phyloP scores from a whole-genome alignment of 2,329 filamentous ascomycete species.

The Fusarium sp. region DNA sequence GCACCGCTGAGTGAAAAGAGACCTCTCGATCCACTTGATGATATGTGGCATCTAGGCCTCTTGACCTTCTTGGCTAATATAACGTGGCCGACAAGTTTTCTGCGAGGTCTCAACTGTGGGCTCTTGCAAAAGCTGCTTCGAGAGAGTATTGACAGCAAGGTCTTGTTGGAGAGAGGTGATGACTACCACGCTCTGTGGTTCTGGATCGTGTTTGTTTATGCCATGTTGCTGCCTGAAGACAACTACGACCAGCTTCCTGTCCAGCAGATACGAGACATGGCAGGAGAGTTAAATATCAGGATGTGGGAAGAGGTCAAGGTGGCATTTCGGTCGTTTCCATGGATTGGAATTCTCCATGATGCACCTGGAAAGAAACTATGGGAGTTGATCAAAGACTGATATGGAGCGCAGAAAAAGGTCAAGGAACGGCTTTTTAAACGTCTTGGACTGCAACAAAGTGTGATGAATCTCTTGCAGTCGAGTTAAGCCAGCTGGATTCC shows the following conservation, averaged over 20 bases:
- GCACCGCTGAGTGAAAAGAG: conserved; percentile 9
- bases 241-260: not conserved
- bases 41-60: conserved; percentile 24
- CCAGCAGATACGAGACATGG: not conserved
- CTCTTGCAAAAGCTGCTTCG: conserved; percentile 17
- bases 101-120: conserved; percentile 7
- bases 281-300: not conserved
- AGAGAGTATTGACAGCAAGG: not conserved
- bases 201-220: conserved; percentile 31
- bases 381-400: conserved; percentile 1
- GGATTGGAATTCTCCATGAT: conserved; percentile 30
- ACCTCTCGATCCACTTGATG: conserved; percentile 18
- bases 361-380: conserved; percentile 18
- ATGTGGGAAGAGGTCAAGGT: conserved; percentile 21
- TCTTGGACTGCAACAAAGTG: not conserved
- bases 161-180: not conserved
- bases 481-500: not conserved
- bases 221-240: conserved; percentile 7
- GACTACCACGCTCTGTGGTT: conserved; percentile 22
- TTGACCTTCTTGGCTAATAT: conserved; percentile 27
- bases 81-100: conserved; percentile 9
- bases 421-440: not conserved
- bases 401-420: not conserved
- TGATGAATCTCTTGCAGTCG: not conserved
- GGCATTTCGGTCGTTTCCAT: conserved; percentile 20